These are phyloP conservation scores for Periconia sp. DNA, from an alignment of 2,329 filamentous ascomycete genomes.

Conservation along the genomic window DNA sequence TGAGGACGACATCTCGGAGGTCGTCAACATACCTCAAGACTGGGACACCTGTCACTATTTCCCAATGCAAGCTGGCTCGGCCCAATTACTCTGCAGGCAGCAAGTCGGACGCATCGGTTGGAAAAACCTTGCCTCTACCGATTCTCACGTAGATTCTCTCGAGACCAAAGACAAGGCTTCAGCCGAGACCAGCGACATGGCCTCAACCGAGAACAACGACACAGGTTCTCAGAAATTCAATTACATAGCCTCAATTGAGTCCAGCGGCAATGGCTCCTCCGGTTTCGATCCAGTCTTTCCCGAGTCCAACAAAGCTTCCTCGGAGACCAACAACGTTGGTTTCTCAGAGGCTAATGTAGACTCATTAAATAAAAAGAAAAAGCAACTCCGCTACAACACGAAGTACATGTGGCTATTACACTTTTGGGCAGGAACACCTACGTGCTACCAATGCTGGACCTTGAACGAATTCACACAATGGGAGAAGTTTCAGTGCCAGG, in stretches of 20 bases:
- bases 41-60: no score
- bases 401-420: constrained; percentile 27
- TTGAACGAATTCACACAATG: constrained; percentile 7
- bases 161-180: no score
- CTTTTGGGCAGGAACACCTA: constrained; percentile 19
- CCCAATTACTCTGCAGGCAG: neutral
- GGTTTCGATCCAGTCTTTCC: no score
- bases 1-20: no score
- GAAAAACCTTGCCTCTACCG: neutral
- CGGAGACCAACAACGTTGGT: no score
- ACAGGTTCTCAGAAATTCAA: no score
- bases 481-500: constrained; percentile 7
- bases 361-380: no score
- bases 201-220: no score
- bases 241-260: neutral
- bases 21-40: no score
- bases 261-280: neutral
- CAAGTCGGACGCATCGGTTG: neutral
- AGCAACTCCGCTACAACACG: neutral
- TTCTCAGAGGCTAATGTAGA: neutral
- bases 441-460: constrained; percentile 30
- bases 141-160: no score
- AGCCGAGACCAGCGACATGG: no score
- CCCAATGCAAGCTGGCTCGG: neutral
- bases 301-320: no score